phyloP scores from a whole-genome alignment of 2,329 filamentous ascomycete species.

The Nannizzia gypsea region DNA sequence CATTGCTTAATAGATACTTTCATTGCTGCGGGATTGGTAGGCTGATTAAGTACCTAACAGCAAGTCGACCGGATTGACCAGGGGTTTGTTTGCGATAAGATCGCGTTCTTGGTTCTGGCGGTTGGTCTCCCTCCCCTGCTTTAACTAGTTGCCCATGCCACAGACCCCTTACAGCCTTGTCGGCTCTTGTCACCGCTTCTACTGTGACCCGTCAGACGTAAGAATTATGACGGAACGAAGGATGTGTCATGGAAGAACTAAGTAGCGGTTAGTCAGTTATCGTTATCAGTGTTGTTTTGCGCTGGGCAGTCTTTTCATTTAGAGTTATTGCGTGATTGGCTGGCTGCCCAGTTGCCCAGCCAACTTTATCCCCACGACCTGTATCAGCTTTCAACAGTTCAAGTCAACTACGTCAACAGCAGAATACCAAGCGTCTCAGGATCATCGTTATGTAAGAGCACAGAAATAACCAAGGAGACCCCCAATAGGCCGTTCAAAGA shows the following conservation, averaged over 20 bases:
- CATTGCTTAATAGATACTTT: constrained; percentile 91
- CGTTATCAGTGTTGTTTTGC: neutral
- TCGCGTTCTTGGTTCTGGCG: neutral
- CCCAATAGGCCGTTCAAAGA: constrained; percentile 11
- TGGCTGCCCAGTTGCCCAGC: neutral
- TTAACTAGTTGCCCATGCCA: neutral
- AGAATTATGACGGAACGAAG: no score
- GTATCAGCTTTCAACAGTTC: neutral
- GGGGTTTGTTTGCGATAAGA: constrained; percentile 6
- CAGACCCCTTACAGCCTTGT: no score
- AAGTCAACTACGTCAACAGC: neutral
- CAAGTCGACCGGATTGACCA: neutral
- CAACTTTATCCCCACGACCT: neutral
- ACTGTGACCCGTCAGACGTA: no score
- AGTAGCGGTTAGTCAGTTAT: no score
- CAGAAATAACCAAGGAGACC: neutral
- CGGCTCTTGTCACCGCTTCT: no score
- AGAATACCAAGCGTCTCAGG: neutral
- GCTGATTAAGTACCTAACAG: constrained; percentile 8
- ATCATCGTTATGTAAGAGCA: constrained; percentile 21
- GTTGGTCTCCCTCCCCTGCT: neutral
- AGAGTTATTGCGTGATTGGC: neutral
- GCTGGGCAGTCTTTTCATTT: neutral
- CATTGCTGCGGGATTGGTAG: constrained; percentile 44
- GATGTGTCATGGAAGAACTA: neutral